These are phyloP conservation scores for Corylus americana DNA, from an alignment of 306 rosid species.

Conservation along the genomic window DNA sequence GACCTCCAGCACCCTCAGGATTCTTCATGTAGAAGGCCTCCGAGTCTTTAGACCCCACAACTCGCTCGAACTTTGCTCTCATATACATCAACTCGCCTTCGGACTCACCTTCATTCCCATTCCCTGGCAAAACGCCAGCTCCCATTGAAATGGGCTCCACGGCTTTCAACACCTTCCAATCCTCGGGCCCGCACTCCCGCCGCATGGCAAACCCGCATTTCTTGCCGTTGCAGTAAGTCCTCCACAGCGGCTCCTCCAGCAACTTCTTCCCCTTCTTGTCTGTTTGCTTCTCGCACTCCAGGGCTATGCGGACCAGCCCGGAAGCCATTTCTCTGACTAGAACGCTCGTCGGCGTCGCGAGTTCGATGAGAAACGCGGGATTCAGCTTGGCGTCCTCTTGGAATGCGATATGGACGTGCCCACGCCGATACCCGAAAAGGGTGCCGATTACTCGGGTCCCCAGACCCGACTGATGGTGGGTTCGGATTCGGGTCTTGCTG, in stretches of 20 bases:
- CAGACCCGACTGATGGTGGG: conserved; percentile 31
- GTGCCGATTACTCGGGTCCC: conserved; percentile 69
- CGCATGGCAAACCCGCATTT: conserved; percentile 68
- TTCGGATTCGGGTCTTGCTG: conserved; percentile 29
- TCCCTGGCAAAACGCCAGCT: conserved; percentile 70
- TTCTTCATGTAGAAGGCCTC: conserved; percentile 90
- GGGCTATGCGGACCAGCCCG: conserved; percentile 75
- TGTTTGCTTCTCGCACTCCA: conserved; percentile 68
- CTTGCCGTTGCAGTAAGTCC: conserved; percentile 81
- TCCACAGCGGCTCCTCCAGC: conserved; percentile 65
- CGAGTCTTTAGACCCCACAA: conserved; percentile 83
- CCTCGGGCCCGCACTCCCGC: conserved; percentile 61
- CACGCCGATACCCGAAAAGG: conserved; percentile 77
- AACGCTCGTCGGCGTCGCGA: conserved; percentile 72
- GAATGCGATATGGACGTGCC: conserved; percentile 73
- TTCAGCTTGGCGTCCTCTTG: conserved; percentile 54
- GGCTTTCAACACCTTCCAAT: conserved; percentile 75
- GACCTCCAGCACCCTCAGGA: conserved; percentile 73
- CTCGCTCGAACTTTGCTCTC: conserved; percentile 89
- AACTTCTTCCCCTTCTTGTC: conserved; percentile 26
- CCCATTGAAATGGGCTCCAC: conserved; percentile 88
- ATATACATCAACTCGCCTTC: conserved; percentile 87
- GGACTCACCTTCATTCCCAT: conserved; percentile 39
- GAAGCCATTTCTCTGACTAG: conserved; percentile 86
- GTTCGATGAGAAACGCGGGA: conserved; percentile 65